These are phyloP conservation scores for Priceomyces medius DNA, from an alignment of 805 yeast genomes.

Conservation along the genomic window DNA sequence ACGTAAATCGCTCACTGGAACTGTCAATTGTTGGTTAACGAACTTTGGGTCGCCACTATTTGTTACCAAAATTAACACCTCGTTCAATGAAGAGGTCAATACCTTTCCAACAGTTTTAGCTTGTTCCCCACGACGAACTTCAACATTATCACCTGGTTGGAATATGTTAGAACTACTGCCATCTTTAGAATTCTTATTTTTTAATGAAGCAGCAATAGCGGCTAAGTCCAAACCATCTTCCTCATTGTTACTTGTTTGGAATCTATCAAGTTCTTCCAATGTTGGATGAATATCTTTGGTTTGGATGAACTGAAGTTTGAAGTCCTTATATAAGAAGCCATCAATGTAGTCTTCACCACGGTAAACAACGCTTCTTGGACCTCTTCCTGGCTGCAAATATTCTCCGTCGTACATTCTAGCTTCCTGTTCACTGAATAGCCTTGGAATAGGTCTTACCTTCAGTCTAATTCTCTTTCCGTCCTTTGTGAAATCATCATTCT, in stretches of 20 bases:
- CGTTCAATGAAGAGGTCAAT: conserved; percentile 56
- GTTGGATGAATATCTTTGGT: conserved; percentile 82
- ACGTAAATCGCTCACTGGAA: conserved; percentile 78
- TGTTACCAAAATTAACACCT: conserved; percentile 50
- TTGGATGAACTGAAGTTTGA: conserved; percentile 76
- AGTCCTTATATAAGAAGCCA: conserved; percentile 85
- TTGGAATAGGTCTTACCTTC: conserved; percentile 77
- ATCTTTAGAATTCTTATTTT: conserved; percentile 41
- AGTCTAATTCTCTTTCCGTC: conserved; percentile 48
- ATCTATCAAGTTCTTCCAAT: conserved; percentile 82
- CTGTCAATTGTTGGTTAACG: conserved; percentile 64
- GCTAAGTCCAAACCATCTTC: conserved; percentile 84
- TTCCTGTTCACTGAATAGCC: conserved; percentile 84
- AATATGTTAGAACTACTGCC: conserved; percentile 44
- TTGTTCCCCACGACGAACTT: conserved; percentile 90
- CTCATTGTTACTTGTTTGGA: conserved; percentile 70
- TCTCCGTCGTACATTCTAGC: conserved; percentile 83
- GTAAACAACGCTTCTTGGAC: conserved; percentile 63
- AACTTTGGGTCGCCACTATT: conserved; percentile 56
- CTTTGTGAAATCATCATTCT: conserved; percentile 50
- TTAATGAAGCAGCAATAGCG: conserved; percentile 82
- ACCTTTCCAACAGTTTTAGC: conserved; percentile 84
- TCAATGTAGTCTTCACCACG: conserved; percentile 85
- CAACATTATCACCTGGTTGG: conserved; percentile 94
- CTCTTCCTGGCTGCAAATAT: conserved; percentile 63